Evolutionary conservation across 2,329 filamentous ascomycete genomes (phyloP).

Genomic region (Calonectria hawksworthii): DNA sequence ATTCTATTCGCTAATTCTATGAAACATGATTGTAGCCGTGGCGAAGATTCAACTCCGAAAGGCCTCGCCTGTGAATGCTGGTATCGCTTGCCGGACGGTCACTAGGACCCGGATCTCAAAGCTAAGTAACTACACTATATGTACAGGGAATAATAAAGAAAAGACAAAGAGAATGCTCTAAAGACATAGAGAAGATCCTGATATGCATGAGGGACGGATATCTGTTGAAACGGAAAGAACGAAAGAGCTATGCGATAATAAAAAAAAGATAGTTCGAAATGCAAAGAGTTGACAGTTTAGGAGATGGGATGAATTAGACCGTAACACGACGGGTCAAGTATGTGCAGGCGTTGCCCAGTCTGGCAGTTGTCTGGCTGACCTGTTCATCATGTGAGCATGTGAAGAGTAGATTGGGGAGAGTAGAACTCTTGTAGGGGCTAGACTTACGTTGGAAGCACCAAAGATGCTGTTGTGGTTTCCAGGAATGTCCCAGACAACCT

Average conservation of each 20-base stretch:
- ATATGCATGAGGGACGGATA: constrained; percentile 6
- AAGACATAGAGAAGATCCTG: background rate
- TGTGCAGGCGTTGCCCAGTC: constrained; percentile 16
- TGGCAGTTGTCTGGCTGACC: constrained; percentile 15
- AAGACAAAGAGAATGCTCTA: constrained; percentile 3
- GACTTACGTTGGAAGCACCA: constrained; percentile 9
- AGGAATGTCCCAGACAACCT: constrained; percentile 25
- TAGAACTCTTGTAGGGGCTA: background rate
- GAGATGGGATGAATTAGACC: background rate
- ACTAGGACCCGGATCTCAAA: constrained; percentile 7
- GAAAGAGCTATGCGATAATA: background rate
- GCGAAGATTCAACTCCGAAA: background rate
- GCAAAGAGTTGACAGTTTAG: background rate
- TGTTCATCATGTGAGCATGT: background rate
- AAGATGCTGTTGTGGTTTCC: constrained; percentile 25
- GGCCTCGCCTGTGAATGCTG: background rate
- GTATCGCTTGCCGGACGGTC: constrained; percentile 6
- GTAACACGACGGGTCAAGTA: constrained; percentile 14
- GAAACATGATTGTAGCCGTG: background rate
- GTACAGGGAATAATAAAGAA: constrained; percentile 5
- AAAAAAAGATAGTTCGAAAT: background rate
- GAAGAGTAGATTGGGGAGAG: background rate
- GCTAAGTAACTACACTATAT: constrained; percentile 6
- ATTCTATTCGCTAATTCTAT: constrained; percentile 13
- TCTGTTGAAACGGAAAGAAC: background rate